Percentiles rank a stretch among this genome's conserved stretches.
phyloP scores from a whole-genome alignment of 768 basidiomycete species.

The Coprinopsis marcescibilis region DNA sequence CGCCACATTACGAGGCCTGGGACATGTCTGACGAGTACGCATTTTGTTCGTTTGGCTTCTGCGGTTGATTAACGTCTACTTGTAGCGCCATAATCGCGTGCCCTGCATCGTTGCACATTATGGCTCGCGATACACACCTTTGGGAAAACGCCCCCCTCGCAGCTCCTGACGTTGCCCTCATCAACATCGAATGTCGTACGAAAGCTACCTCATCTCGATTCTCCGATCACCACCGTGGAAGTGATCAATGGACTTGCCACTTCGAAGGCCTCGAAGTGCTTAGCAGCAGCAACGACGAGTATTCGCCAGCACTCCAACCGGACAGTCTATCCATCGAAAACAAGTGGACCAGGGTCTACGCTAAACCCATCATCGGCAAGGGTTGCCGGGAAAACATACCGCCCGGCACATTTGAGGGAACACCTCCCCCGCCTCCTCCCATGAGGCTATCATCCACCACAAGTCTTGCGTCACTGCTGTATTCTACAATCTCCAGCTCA shows the following conservation, averaged over 20 bases:
- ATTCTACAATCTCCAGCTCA: neutral
- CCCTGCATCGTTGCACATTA: conserved; percentile 26
- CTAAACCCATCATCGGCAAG: conserved; percentile 15
- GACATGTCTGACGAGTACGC: conserved; percentile 29
- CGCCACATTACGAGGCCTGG: conserved; percentile 31
- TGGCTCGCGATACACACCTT: conserved; percentile 22
- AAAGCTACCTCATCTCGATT: conserved; percentile 11
- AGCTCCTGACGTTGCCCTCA: conserved; percentile 26
- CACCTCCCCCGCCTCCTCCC: neutral
- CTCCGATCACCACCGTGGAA: conserved; percentile 2
- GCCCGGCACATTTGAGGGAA: neutral
- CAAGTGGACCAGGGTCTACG: conserved; percentile 25
- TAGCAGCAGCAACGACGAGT: neutral
- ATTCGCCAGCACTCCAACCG: neutral
- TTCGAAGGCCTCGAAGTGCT: conserved; percentile 10
- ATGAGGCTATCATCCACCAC: neutral
- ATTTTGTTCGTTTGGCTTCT: neutral
- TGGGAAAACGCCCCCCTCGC: conserved; percentile 26
- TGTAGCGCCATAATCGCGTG: conserved; percentile 21
- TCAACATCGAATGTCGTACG: conserved; percentile 25
- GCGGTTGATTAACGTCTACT: conserved; percentile 5
- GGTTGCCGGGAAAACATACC: neutral
- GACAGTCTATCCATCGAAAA: conserved; percentile 25
- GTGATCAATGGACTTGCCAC: conserved; percentile 1
- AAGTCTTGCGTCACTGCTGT: neutral